Percentiles rank a stretch among this genome's conserved stretches.
phyloP scores from a whole-genome alignment of 139 green algal species.

The Micractinium conductrix region DNA sequence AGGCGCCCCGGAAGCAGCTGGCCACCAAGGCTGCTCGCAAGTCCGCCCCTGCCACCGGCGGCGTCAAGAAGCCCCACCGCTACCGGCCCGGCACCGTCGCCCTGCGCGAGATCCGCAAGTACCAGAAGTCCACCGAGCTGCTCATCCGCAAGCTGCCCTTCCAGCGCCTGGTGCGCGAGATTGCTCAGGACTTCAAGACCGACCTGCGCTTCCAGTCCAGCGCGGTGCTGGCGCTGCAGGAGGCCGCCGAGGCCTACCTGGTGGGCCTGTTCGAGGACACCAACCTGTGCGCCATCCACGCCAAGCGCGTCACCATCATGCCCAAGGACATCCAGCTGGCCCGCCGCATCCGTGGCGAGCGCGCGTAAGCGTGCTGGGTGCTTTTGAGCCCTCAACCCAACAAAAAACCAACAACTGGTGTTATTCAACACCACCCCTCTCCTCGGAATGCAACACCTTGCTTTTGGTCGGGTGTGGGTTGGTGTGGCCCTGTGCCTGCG shows the following conservation, averaged over 20 bases:
- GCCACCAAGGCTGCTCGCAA: conserved; percentile 95
- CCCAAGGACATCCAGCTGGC: conserved; percentile 81
- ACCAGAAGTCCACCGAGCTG: conserved; percentile 94
- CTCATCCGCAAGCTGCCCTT: conserved; percentile 98
- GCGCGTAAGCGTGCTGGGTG: too few species aligned
- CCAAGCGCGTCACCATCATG: conserved; percentile 91
- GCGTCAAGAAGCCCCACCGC: conserved; percentile 92
- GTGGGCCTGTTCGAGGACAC: conserved; percentile 99
- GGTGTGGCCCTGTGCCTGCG: too few species aligned
- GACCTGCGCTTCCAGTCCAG: conserved; percentile 97
- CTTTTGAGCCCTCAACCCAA: too few species aligned
- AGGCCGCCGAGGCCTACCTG: conserved; percentile 97
- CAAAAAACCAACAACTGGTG: too few species aligned
- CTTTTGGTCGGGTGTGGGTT: too few species aligned
- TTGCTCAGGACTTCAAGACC: conserved; percentile 99
- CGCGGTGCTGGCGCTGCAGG: conserved; percentile 95
- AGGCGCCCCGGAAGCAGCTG: conserved; percentile 83
- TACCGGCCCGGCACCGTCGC: conserved; percentile 92
- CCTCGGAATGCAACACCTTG: too few species aligned
- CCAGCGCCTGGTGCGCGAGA: conserved; percentile 97
- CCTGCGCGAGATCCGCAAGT: conserved; percentile 94
- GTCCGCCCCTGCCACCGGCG: conserved; percentile 87
- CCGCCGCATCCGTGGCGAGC: conserved; percentile 69
- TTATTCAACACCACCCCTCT: too few species aligned
- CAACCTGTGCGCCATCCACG: conserved; percentile 97